Evolutionary conservation across 176 grass and related monocot species (phyloP).

Genomic region (Musa troglodytarum): DNA sequence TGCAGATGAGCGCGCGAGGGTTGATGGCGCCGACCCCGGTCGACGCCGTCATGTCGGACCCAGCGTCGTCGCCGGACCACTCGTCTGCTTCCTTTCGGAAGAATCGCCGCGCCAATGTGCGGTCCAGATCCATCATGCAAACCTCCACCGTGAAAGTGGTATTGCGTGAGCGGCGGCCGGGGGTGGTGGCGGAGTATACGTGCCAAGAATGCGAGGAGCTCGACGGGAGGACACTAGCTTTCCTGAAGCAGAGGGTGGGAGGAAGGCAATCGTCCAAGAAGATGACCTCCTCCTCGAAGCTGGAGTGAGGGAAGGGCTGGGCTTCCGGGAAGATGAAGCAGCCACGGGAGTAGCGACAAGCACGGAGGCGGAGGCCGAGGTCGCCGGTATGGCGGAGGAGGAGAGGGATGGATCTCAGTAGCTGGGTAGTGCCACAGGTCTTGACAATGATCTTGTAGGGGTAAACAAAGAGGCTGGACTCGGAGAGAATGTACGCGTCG

Average conservation of each 20-base stretch:
- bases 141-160: constrained; percentile 20
- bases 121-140: constrained; percentile 39
- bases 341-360: constrained; percentile 31
- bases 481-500: constrained; percentile 37
- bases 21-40: constrained; percentile 21
- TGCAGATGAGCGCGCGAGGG: constrained; percentile 21
- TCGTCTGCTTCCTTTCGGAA: constrained; percentile 11
- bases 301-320: constrained; percentile 31
- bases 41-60: constrained; percentile 24
- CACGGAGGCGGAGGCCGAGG: constrained; percentile 20
- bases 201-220: constrained; percentile 14
- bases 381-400: constrained; percentile 18
- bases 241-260: constrained; percentile 5
- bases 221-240: constrained; percentile 5
- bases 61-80: constrained; percentile 14
- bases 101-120: constrained; percentile 5
- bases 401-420: constrained; percentile 20
- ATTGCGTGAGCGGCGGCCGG: no score
- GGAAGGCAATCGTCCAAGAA: constrained; percentile 30
- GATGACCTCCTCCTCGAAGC: constrained; percentile 33
- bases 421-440: constrained; percentile 37
- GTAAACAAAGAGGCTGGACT: constrained; percentile 46
- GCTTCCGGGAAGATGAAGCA: constrained; percentile 33
- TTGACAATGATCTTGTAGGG: constrained; percentile 27
- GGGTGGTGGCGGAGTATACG: constrained; percentile 22